A percentile compares a stretch with the other conserved stretches of the same genome.
These are phyloP conservation scores for Starmera pachycereana DNA, from an alignment of 805 yeast species.

Conservation along the genomic window DNA sequence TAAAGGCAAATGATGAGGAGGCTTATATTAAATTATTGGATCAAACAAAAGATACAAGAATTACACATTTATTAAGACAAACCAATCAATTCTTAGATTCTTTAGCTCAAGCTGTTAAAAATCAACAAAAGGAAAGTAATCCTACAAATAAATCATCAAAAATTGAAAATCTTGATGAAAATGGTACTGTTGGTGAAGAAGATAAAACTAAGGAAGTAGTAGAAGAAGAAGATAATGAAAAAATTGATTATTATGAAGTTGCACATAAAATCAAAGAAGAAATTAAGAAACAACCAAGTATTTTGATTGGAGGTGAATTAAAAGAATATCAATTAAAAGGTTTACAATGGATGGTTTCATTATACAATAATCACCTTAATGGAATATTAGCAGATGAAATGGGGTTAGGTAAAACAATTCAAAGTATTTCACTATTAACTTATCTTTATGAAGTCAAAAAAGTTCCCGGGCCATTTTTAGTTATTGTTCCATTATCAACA, in stretches of 20 bases:
- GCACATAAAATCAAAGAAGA: slow-evolving; percentile 69
- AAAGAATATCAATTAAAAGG: slow-evolving; percentile 88
- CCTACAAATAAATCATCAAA: too few species aligned
- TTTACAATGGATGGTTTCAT: slow-evolving; percentile 97
- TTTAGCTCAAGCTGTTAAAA: slow-evolving; percentile 68
- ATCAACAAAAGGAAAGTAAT: slow-evolving; percentile 53
- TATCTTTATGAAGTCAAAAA: slow-evolving; percentile 61
- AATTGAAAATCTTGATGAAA: slow-evolving; percentile 5
- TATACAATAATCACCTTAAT: slow-evolving; percentile 87
- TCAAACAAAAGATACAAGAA: slow-evolving; percentile 81
- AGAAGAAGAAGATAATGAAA: slow-evolving; percentile 47
- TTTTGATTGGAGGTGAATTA: slow-evolving; percentile 66
- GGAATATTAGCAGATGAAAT: slow-evolving; percentile 98
- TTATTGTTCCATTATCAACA: slow-evolving; percentile 76
- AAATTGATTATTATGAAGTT: slow-evolving; percentile 70
- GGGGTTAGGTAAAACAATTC: slow-evolving; percentile 96
- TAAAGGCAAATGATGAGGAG: slow-evolving; percentile 82
- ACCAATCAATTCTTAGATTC: slow-evolving; percentile 72
- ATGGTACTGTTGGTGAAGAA: slow-evolving; percentile 19
- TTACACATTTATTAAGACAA: slow-evolving; percentile 72
- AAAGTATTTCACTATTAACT: slow-evolving; percentile 67
- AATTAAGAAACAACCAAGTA: slow-evolving; percentile 53
- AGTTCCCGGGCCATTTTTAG: slow-evolving; percentile 59
- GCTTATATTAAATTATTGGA: slow-evolving; percentile 76
- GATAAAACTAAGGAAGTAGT: slow-evolving; percentile 24